These are phyloP conservation scores for Phellopilus nigrolimitatus DNA, from an alignment of 1,284 basidiomycete species.

Conservation along the genomic window DNA sequence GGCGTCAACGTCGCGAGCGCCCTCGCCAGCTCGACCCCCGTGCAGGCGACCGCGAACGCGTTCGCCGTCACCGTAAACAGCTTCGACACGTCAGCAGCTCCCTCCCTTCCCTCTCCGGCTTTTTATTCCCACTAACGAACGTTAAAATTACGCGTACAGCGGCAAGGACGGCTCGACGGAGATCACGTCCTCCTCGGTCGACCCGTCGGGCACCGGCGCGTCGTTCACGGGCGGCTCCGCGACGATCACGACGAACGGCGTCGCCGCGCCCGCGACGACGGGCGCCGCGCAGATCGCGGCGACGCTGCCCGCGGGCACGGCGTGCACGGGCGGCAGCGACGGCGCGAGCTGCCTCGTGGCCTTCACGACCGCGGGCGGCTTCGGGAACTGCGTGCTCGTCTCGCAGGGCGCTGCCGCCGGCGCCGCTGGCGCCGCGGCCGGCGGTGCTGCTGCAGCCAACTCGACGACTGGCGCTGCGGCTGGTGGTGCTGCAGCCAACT, in stretches of 20 bases:
- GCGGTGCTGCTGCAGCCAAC: not conserved
- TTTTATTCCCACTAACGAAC: not conserved
- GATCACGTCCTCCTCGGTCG: slow-evolving; percentile 35
- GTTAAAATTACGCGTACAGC: slow-evolving; percentile 27
- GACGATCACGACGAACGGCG: slow-evolving; percentile 35
- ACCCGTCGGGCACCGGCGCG: slow-evolving; percentile 35
- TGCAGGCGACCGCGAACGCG: slow-evolving; percentile 37
- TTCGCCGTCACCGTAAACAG: slow-evolving; percentile 42
- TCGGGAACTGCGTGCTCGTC: too few species aligned
- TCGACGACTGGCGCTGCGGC: not conserved
- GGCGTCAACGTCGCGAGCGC: slow-evolving; percentile 36
- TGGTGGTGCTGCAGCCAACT: not conserved
- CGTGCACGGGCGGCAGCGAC: slow-evolving; percentile 41
- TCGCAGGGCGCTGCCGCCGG: not conserved
- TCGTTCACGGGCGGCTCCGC: slow-evolving; percentile 30
- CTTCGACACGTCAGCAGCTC: slow-evolving; percentile 43
- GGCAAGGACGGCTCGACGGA: slow-evolving; percentile 47
- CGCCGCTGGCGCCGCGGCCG: not conserved
- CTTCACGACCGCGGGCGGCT: too few species aligned
- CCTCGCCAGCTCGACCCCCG: slow-evolving; percentile 38
- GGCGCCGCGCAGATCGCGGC: slow-evolving; percentile 39
- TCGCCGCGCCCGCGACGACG: slow-evolving; percentile 28
- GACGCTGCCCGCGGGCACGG: slow-evolving; percentile 41
- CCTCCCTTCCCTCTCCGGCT: not conserved
- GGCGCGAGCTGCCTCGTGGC: slow-evolving; percentile 43